Conservation (phyloP, 129 eudicot species). For the Kitagawia praeruptora region DNA sequence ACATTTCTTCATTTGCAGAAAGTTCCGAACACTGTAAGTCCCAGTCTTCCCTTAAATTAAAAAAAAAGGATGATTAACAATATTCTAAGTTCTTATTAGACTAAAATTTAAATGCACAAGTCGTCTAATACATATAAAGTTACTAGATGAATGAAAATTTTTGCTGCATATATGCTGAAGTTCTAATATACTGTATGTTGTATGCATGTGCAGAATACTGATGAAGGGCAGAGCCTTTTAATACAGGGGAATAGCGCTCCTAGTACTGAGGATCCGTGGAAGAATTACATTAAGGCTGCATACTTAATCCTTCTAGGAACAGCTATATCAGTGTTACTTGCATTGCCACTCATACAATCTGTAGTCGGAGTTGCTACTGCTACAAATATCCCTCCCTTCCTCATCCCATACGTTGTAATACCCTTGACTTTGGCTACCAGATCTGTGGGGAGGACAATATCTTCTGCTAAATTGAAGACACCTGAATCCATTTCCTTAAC, state of each 20-base stretch:
- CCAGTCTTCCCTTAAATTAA: not conserved
- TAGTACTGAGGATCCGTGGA: slow-evolving; percentile 15
- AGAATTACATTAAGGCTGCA: slow-evolving; percentile 34
- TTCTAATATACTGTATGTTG: not conserved
- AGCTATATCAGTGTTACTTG: slow-evolving; percentile 26
- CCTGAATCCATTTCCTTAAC: slow-evolving; percentile 50
- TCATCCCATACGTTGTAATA: slow-evolving; percentile 47
- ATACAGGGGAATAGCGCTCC: slow-evolving; percentile 6
- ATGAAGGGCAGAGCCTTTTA: slow-evolving; percentile 34
- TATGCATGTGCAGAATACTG: slow-evolving; percentile 20
- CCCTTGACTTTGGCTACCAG: slow-evolving; percentile 49
- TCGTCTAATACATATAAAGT: not conserved
- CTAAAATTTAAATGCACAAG: not conserved
- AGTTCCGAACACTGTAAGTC: slow-evolving; percentile 22
- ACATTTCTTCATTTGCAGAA: slow-evolving; percentile 16
- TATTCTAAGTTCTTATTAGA: not conserved
- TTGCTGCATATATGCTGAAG: not conserved
- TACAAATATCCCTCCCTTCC: slow-evolving; percentile 46
- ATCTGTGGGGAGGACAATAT: slow-evolving; percentile 30
- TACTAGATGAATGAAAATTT: not conserved
- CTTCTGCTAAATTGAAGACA: slow-evolving; percentile 45
- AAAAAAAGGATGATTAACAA: not conserved
- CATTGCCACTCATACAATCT: slow-evolving; percentile 40
- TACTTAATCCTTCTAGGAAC: slow-evolving; percentile 35
- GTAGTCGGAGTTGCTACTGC: slow-evolving; percentile 33